Evolutionary conservation across 306 rosid species (phyloP).

Genomic region (Casuarina cunninghamiana): DNA sequence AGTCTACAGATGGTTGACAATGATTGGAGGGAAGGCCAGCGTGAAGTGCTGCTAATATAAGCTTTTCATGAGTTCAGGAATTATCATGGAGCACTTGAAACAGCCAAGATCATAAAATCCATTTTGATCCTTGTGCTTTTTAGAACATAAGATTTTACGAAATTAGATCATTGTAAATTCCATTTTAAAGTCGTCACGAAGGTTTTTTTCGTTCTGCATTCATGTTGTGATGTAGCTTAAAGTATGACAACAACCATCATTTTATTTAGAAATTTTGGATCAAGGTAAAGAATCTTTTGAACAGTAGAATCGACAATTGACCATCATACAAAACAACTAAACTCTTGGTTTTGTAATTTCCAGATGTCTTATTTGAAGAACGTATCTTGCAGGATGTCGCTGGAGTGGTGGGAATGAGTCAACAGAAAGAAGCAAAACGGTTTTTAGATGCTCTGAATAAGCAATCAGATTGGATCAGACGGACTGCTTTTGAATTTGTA

Average conservation of each 20-base stretch:
- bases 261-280: background rate
- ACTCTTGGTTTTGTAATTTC: constrained; percentile 14
- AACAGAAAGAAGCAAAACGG: constrained; percentile 92
- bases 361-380: constrained; percentile 14
- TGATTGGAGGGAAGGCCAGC: constrained; percentile 6
- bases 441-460: constrained; percentile 87
- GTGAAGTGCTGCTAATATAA: constrained; percentile 10
- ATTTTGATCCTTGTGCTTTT: constrained; percentile 2
- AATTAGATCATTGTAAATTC: background rate
- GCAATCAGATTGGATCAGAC: constrained; percentile 84
- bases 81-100: constrained; percentile 15
- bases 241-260: background rate
- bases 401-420: constrained; percentile 97
- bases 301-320: constrained; percentile 13
- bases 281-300: background rate
- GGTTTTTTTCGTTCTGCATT: background rate
- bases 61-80: constrained; percentile 11
- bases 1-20: background rate
- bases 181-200: background rate
- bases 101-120: background rate
- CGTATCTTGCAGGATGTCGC: constrained; percentile 76
- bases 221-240: background rate
- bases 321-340: background rate
- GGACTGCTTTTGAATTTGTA: constrained; percentile 74
- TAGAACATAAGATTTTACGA: background rate